Percentiles rank a stretch among this genome's conserved stretches.
Conservation (phyloP, 306 rosid species). For the Pyrus pyrifolia region DNA sequence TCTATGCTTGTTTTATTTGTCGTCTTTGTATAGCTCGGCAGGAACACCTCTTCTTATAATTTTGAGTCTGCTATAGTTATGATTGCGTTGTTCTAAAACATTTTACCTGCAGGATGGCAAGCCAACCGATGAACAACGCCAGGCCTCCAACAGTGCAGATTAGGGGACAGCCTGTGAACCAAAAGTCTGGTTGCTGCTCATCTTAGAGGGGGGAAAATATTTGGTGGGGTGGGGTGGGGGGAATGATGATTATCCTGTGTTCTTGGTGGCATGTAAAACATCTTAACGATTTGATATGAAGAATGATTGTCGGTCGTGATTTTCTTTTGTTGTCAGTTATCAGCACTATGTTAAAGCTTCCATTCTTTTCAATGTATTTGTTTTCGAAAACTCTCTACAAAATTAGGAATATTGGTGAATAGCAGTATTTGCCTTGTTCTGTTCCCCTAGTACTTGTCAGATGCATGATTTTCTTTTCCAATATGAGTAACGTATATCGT, state of each 20-base stretch:
- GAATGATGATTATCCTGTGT: conserved; percentile 30
- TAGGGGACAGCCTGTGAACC: conserved; percentile 97
- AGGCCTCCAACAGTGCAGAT: conserved; percentile 97
- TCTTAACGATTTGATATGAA: conserved; percentile 14
- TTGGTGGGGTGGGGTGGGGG: conserved; percentile 24
- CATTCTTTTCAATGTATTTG: conserved; percentile 90
- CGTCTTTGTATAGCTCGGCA: neutral
- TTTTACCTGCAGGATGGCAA: conserved; percentile 78
- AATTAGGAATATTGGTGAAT: conserved; percentile 80
- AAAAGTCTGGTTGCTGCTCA: conserved; percentile 96
- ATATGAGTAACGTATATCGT: too few species aligned
- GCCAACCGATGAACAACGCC: conserved; percentile 86
- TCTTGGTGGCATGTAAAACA: conserved; percentile 50
- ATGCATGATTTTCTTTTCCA: neutral
- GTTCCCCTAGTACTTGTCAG: conserved; percentile 17
- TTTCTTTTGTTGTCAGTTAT: conserved; percentile 20
- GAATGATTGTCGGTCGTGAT: conserved; percentile 20
- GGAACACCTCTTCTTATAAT: neutral
- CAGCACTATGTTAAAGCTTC: conserved; percentile 55
- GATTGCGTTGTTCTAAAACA: neutral
- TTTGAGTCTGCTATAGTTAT: neutral
- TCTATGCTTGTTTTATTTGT: neutral
- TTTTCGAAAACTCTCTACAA: conserved; percentile 67
- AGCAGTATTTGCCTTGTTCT: conserved; percentile 59
- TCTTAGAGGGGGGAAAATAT: conserved; percentile 33